Conservation (phyloP, 2,329 filamentous ascomycete genomes). For the Hirsutella minnesotensis region DNA sequence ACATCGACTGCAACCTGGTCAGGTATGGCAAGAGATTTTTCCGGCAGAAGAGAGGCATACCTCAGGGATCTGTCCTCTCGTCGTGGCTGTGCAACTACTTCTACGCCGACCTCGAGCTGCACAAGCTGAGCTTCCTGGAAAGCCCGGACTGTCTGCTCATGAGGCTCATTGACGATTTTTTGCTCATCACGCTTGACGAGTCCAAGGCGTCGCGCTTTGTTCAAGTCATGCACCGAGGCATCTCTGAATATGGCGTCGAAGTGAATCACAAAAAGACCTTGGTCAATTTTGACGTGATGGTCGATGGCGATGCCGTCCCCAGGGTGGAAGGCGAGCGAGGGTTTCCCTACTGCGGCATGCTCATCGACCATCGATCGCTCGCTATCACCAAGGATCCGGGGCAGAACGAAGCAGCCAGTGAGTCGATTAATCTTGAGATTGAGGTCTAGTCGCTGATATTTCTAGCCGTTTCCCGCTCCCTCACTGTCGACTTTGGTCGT, state of each 20-base stretch:
- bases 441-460: not conserved
- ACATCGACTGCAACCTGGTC: slow-evolving; percentile 76
- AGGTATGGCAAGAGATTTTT: slow-evolving; percentile 84
- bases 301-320: slow-evolving; percentile 41
- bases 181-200: slow-evolving; percentile 66
- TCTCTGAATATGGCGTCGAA: slow-evolving; percentile 67
- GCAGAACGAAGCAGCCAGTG: slow-evolving; percentile 37
- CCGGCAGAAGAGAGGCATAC: slow-evolving; percentile 78
- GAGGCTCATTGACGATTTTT: slow-evolving; percentile 83
- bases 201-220: slow-evolving; percentile 62
- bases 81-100: slow-evolving; percentile 89
- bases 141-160: slow-evolving; percentile 52
- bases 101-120: slow-evolving; percentile 74
- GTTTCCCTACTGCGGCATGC: slow-evolving; percentile 86
- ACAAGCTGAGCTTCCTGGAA: slow-evolving; percentile 55
- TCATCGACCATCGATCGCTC: slow-evolving; percentile 64
- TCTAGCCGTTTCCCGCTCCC: slow-evolving; percentile 46
- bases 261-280: slow-evolving; percentile 72
- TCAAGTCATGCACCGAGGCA: slow-evolving; percentile 64
- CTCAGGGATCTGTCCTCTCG: slow-evolving; percentile 84
- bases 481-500: slow-evolving; percentile 68
- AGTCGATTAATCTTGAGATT: slow-evolving; percentile 13
- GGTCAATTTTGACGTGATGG: slow-evolving; percentile 62
- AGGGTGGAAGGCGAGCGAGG: slow-evolving; percentile 24
- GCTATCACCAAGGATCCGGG: slow-evolving; percentile 61